Evolutionary conservation across 805 yeast species (phyloP).

Genomic region (Kodamaea restingae): DNA sequence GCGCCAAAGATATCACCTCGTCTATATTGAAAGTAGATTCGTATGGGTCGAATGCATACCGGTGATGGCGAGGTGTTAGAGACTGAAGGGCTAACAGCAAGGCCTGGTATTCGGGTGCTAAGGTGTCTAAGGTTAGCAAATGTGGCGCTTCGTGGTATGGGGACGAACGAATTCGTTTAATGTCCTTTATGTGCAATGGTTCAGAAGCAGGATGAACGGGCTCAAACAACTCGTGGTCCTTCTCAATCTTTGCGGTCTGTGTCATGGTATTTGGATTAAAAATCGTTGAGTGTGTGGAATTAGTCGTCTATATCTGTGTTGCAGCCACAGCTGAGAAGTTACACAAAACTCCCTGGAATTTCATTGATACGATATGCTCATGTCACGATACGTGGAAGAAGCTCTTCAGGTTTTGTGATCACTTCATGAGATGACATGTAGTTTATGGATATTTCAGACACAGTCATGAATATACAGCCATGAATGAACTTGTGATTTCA

Average conservation of each 20-base stretch:
- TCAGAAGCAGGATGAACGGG: conserved; percentile 4
- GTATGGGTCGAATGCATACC: conserved; percentile 25
- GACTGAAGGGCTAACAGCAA: conserved; percentile 29
- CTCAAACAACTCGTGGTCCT: conserved; percentile 4
- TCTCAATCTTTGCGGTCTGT: conserved; percentile 6
- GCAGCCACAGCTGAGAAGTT: conserved; percentile 4
- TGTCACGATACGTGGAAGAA: too few relatives aligned
- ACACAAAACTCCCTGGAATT: too few relatives aligned
- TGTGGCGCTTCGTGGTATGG: conserved; percentile 29
- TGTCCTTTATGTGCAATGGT: conserved; percentile 2
- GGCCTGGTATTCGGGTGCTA: conserved; percentile 18
- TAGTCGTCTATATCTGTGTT: neutral
- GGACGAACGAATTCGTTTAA: conserved; percentile 25
- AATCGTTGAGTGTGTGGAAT: neutral
- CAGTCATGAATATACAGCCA: too few relatives aligned
- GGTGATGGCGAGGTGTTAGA: conserved; percentile 15
- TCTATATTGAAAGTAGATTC: conserved; percentile 25
- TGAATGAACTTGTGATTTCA: too few relatives aligned
- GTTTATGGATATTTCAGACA: too few relatives aligned
- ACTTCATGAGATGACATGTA: too few relatives aligned
- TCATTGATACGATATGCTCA: too few relatives aligned
- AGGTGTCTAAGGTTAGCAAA: conserved; percentile 20
- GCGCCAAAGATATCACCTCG: conserved; percentile 16
- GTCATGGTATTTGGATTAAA: neutral
- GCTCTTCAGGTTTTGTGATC: too few relatives aligned